These are phyloP conservation scores for Elymus sibiricus DNA, from an alignment of 176 grass and related monocot species.

Conservation along the genomic window DNA sequence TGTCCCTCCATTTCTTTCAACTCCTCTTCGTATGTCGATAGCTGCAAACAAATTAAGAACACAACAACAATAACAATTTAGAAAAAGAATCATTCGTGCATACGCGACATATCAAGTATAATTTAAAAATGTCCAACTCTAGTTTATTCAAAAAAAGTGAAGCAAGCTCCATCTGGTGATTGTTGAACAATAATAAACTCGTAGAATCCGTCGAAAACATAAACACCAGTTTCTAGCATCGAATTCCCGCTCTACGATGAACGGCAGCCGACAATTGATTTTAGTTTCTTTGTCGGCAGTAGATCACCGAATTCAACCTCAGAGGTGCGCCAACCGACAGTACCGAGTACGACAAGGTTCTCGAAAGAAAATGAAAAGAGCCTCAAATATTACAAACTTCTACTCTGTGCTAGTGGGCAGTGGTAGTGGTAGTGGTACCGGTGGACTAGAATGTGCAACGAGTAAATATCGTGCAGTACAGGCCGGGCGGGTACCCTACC, in stretches of 20 bases:
- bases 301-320: neutral
- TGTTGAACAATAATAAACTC: no score
- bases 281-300: neutral
- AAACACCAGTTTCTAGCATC: neutral
- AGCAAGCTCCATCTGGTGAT: no score
- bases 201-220: neutral
- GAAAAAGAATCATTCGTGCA: neutral
- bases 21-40: slow-evolving; percentile 45
- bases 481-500: slow-evolving; percentile 1
- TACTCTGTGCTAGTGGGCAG: no score
- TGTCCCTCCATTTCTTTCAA: slow-evolving; percentile 63
- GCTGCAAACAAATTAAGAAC: neutral
- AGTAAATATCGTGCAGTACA: slow-evolving; percentile 38
- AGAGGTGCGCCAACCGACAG: no score
- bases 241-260: neutral
- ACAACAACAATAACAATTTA: no score
- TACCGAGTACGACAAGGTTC: no score
- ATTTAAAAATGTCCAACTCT: neutral
- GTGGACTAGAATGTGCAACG: neutral
- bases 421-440: neutral
- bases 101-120: neutral
- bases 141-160: neutral
- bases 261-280: neutral
- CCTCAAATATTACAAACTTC: no score
- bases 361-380: no score